A percentile compares a stretch with the other conserved stretches of the same genome.
Evolutionary conservation across 78 protist genomes (phyloP).

Genomic region (Dictyostelium intermedium): DNA sequence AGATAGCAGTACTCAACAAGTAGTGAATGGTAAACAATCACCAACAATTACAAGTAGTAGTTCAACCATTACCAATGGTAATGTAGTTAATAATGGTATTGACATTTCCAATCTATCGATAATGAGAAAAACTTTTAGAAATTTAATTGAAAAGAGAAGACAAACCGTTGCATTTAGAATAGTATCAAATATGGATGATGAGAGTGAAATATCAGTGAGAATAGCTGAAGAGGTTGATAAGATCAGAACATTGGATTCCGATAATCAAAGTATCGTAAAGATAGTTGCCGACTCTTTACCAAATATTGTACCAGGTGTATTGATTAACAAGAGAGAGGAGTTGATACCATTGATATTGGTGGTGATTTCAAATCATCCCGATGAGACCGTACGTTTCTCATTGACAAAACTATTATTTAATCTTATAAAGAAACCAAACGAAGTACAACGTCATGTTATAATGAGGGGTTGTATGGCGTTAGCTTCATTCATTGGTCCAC

Average conservation of each 20-base stretch:
- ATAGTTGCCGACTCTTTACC: constrained; percentile 74
- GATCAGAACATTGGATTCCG: constrained; percentile 33
- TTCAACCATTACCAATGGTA: not conserved
- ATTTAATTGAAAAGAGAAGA: constrained; percentile 58
- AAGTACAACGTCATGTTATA: constrained; percentile 77
- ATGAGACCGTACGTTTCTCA: constrained; percentile 50
- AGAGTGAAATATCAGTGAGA: constrained; percentile 17
- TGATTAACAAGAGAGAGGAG: constrained; percentile 75
- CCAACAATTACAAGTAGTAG: not conserved
- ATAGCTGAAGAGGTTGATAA: constrained; percentile 66
- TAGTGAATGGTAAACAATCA: not conserved
- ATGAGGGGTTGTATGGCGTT: constrained; percentile 76
- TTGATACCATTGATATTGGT: constrained; percentile 70
- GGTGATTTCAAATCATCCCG: constrained; percentile 77
- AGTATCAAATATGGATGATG: constrained; percentile 53
- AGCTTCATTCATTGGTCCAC: constrained; percentile 75
- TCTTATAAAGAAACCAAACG: constrained; percentile 80
- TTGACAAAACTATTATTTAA: constrained; percentile 75
- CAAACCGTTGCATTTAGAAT: constrained; percentile 70
- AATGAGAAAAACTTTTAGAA: constrained; percentile 58
- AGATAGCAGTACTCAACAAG: not conserved
- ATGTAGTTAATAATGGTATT: not conserved
- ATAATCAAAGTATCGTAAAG: constrained; percentile 28
- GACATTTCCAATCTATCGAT: not conserved
- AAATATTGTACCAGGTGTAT: constrained; percentile 69